Evolutionary conservation across 805 yeast genomes (phyloP).

Genomic region (Saturnispora ahearnii): DNA sequence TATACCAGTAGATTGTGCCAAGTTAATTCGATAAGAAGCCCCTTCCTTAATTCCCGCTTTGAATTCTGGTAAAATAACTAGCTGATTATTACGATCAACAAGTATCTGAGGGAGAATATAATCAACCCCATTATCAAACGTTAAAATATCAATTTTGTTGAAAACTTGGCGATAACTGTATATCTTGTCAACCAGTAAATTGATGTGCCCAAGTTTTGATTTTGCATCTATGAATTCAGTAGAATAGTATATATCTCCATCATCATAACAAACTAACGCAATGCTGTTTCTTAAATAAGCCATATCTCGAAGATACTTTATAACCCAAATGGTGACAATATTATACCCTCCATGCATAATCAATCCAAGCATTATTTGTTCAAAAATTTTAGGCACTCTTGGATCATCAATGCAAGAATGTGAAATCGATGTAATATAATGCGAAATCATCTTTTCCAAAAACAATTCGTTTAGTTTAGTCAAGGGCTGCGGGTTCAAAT

Average conservation of each 20-base stretch:
- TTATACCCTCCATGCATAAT: slow-evolving; percentile 15
- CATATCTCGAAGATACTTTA: slow-evolving; percentile 10
- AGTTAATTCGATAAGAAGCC: background rate
- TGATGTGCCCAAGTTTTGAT: background rate
- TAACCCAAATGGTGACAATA: slow-evolving; percentile 11
- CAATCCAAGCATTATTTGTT: slow-evolving; percentile 9
- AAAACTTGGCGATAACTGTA: background rate
- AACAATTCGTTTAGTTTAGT: slow-evolving; percentile 1
- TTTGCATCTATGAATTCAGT: background rate
- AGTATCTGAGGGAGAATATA: slow-evolving; percentile 9
- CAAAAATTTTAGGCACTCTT: slow-evolving; percentile 4
- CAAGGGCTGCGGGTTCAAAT: background rate
- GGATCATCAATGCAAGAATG: slow-evolving; percentile 12
- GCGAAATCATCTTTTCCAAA: slow-evolving; percentile 7
- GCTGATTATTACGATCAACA: background rate
- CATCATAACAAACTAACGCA: slow-evolving; percentile 13
- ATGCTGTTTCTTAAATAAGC: slow-evolving; percentile 4
- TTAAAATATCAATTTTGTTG: background rate
- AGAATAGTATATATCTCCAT: slow-evolving; percentile 5
- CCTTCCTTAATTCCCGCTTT: slow-evolving; percentile 2
- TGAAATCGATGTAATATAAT: slow-evolving; percentile 7
- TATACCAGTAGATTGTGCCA: slow-evolving; percentile 7
- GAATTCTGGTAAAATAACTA: slow-evolving; percentile 8
- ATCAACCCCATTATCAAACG: background rate
- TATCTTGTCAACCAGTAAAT: background rate